Base-by-base conservation (phyloP, 2,329 filamentous ascomycete genomes). In the Fusarium agapanthi region DNA sequence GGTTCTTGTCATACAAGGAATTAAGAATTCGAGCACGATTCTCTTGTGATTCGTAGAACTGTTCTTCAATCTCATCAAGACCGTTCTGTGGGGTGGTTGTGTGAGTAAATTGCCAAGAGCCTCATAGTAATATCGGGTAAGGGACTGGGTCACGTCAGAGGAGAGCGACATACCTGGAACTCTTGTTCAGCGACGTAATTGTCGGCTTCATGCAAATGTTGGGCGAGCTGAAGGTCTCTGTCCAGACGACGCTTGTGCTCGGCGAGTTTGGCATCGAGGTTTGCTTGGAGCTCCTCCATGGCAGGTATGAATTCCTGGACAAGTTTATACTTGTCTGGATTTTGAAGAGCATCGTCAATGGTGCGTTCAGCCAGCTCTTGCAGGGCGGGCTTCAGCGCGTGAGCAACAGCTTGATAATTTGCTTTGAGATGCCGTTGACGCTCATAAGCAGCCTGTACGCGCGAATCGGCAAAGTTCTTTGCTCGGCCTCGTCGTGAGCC, bases 391-490 rank as follows among this genome's bases (percentile, higher is more conserved):
- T 92, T 93, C 75, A 92, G 81, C 35, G 88, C 85, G 74, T 88
- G 87, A 65, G 89, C 86, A 57, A 93, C 87, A 65, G 87, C 84
- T n/a, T 89, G 86, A 80, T 89, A 93, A 30, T 86, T 85, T 62
- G 89, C 88, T 80, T 91, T 91, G 75, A 93, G 84, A 74, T 92
- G 88, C 73, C 91, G 86, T 78, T 91, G 89, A 61, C 92, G 89
- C 78, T 90, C 88, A 72, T 89, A 88, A 63, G 86, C 85, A 56
- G 88, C 88, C 78, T 90, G 88, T 59, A 87, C 85, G 70, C 84
- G 86, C 69, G 84, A 81, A 71, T 88, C 85, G 67, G 84, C 82
- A 75, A 89, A 89, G 75, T 85, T 85, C 81, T 90, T 90, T 79
- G 86, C 85, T 63, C 87, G 86, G 67, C 86, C 86, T 70, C 86